phyloP scores from a whole-genome alignment of 257 asterid species.

The Verbascum thapsus region DNA sequence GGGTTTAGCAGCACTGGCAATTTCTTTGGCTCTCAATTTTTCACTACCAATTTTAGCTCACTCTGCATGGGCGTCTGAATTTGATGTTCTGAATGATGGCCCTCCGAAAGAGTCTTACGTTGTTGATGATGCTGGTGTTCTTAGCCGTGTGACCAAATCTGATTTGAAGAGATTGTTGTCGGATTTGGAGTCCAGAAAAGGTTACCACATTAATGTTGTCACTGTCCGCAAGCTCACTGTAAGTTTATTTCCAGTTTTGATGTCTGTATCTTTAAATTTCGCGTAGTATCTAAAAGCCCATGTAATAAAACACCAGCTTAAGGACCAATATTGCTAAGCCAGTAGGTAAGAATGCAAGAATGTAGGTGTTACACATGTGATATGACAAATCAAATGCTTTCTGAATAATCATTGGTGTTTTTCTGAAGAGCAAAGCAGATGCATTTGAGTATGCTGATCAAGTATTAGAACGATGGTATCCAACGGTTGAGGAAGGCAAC shows the following conservation, averaged over 20 bases:
- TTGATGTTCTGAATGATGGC: conserved; percentile 76
- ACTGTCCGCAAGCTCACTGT: conserved; percentile 98
- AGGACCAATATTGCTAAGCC: background rate
- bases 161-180: conserved; percentile 79
- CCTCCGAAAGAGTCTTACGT: conserved; percentile 82
- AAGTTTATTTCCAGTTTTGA: too few species aligned
- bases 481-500: conserved; percentile 78
- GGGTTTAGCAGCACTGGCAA: conserved; percentile 82
- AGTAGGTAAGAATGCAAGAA: conserved; percentile 23
- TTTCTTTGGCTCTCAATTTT: conserved; percentile 79
- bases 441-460: conserved; percentile 98
- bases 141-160: conserved; percentile 81
- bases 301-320: background rate
- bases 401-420: conserved; percentile 16
- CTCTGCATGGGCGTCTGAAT: conserved; percentile 79
- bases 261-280: background rate
- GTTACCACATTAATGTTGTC: conserved; percentile 80
- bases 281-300: background rate
- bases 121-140: conserved; percentile 94
- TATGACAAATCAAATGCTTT: background rate
- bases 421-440: conserved; percentile 89
- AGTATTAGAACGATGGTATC: conserved; percentile 90
- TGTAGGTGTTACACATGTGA: conserved; percentile 11
- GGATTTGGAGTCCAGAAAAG: conserved; percentile 91
- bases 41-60: conserved; percentile 53